Conservation (phyloP, 495 filamentous ascomycete species). For the Hypoxylon fuscum region DNA sequence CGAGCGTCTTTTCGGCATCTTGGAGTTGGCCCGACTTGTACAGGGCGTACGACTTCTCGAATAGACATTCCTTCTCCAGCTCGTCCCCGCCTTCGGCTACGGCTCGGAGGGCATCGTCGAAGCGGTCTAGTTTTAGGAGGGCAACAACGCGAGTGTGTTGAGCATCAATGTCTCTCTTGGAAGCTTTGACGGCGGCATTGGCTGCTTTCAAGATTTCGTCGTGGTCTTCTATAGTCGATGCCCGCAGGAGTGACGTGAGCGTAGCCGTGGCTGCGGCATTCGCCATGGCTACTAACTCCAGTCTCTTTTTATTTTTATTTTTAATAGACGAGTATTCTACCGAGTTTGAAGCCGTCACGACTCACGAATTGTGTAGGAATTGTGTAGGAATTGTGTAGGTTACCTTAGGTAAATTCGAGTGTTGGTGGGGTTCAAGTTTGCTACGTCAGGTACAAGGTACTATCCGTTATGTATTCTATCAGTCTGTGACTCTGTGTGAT, state of each 20-base stretch:
- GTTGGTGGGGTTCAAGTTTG: conserved; percentile 2
- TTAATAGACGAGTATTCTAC: too few species aligned
- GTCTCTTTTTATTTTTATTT: too few species aligned
- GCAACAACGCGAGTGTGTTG: conserved; percentile 85
- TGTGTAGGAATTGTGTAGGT: too few species aligned
- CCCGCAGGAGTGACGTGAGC: conserved; percentile 60
- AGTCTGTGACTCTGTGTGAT: neutral
- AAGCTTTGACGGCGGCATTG: conserved; percentile 70
- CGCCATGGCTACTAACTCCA: conserved; percentile 38
- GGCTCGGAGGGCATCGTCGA: conserved; percentile 82
- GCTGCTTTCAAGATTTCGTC: conserved; percentile 57
- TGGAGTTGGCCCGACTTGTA: conserved; percentile 85
- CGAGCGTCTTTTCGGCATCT: conserved; percentile 71
- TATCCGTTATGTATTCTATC: neutral
- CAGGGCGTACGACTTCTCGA: conserved; percentile 90
- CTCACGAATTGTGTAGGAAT: too few species aligned
- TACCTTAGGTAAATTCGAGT: neutral
- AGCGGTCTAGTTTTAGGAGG: conserved; percentile 91
- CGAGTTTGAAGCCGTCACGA: too few species aligned
- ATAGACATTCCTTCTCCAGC: conserved; percentile 69
- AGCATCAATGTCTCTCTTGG: conserved; percentile 73
- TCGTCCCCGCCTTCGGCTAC: conserved; percentile 75
- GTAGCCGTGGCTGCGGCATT: conserved; percentile 58
- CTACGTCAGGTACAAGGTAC: neutral
- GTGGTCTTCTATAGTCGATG: conserved; percentile 58